Conservation (phyloP, 345 rosid species). For the Citrus cavaleriei region DNA sequence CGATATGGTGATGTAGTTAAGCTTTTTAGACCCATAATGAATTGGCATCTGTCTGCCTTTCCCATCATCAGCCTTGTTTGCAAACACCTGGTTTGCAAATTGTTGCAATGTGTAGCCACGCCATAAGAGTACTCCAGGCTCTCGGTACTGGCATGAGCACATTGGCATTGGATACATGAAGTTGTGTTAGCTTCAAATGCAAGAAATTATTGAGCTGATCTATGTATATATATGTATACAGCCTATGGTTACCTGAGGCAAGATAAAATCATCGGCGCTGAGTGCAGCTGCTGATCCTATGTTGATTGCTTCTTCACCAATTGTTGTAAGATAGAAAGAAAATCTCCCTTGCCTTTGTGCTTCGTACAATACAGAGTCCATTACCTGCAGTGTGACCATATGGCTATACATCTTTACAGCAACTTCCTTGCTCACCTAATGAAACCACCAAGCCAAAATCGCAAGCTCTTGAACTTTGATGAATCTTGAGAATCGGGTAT, state of each 20-base stretch:
- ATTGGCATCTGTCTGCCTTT: constrained; percentile 88
- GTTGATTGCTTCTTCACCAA: constrained; percentile 77
- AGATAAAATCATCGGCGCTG: constrained; percentile 46
- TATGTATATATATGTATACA: no score
- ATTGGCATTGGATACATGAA: not conserved
- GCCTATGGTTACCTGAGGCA: constrained; percentile 51
- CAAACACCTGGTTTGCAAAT: constrained; percentile 67
- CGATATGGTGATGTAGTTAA: constrained; percentile 64
- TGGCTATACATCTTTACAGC: constrained; percentile 58
- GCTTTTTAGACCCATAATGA: constrained; percentile 72
- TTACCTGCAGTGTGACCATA: constrained; percentile 71
- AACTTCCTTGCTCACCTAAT: constrained; percentile 54
- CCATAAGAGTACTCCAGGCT: constrained; percentile 71
- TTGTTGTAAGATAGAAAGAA: constrained; percentile 62
- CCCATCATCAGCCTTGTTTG: constrained; percentile 67
- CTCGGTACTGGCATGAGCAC: constrained; percentile 50
- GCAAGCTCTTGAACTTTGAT: not conserved
- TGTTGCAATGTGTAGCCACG: constrained; percentile 75
- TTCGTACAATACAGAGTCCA: constrained; percentile 71
- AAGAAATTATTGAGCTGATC: no score
- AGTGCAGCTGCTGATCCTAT: constrained; percentile 84
- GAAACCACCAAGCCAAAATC: not conserved
- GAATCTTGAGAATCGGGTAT: not conserved
- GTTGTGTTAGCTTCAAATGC: not conserved
- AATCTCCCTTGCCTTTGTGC: constrained; percentile 86